Base-by-base conservation (phyloP, 1,284 basidiomycete genomes). In the Trichosporon ovoides region DNA sequence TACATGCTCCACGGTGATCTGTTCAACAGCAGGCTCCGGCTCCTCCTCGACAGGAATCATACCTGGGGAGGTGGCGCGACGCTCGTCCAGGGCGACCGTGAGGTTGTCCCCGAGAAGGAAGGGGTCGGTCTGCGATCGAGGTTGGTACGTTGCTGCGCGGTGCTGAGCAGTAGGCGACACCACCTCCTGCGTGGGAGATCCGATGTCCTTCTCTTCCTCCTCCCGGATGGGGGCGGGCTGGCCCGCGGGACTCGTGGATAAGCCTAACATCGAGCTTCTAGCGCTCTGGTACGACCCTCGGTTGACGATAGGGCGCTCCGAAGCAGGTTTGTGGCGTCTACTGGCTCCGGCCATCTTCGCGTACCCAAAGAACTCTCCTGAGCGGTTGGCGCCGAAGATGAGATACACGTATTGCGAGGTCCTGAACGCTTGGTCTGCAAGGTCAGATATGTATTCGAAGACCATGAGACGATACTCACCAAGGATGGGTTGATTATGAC, bases 321-420 rank as follows among this genome's bases (percentile, higher is more conserved):
- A 31, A 22, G 43, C 43, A 2, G 43, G 51, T 35, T 52, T 52
- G 16, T 52, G 51, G 33, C 37, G 34, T 4, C 58, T 64, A 53
- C 74, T 78, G 16, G 70, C 69, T 53, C 72, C 72, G 24, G 68
- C 57, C 76, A 77, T 77, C 85, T 82, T 85, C 20, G 89, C 90
- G 68, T 89, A 92, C 28, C 91, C 91, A 68, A 88, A 93, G 68
- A 94, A 94, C 59, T 78, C 76, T 22, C 77, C 76, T 53, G 89
- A 90, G 74, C 88, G 89, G 77, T 97, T 97, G 24, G 91, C 93
- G 43, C 91, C 85, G 69, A 96, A 96, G 65, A 97, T 86, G 46
- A 97, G 82, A 68, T 83, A 88, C 5, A 96, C 93, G 16, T 91
- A 86, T 67, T 84, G 83, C 11, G 88, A 89, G 7, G 90, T 95